Conservation (phyloP, 805 yeast genomes). For the Wickerhamiella brachini region DNA sequence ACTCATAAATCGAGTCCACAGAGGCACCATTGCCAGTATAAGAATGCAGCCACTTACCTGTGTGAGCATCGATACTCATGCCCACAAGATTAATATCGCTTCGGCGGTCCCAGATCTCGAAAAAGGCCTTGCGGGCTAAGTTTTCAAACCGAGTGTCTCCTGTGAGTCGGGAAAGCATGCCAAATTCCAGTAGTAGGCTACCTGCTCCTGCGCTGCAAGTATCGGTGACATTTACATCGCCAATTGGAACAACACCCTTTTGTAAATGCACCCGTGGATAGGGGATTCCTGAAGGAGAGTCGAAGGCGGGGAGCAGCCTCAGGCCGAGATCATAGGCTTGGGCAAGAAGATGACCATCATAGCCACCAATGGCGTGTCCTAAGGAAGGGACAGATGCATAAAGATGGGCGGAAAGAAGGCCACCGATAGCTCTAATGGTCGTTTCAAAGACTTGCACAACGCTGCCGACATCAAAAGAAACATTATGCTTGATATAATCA, state of each 20-base stretch:
- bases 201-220: conserved; percentile 86
- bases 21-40: conserved; percentile 83
- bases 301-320: conserved; percentile 55
- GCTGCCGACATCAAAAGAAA: conserved; percentile 46
- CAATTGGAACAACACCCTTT: conserved; percentile 30
- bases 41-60: conserved; percentile 41
- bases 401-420: conserved; percentile 64
- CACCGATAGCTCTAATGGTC: conserved; percentile 71
- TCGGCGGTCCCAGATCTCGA: conserved; percentile 56
- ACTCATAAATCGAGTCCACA: conserved; percentile 80
- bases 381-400: conserved; percentile 40
- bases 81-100: conserved; percentile 55
- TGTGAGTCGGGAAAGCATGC: conserved; percentile 59
- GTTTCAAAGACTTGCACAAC: conserved; percentile 82
- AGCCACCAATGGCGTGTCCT: conserved; percentile 32
- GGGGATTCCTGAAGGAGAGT: conserved; percentile 50
- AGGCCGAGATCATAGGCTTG: conserved; percentile 68
- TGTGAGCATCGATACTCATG: conserved; percentile 54
- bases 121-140: conserved; percentile 47
- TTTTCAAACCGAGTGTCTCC: conserved; percentile 59
- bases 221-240: conserved; percentile 29
- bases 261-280: conserved; percentile 63
- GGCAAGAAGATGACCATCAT: conserved; percentile 58
- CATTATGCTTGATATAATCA: conserved; percentile 27
- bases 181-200: conserved; percentile 67